phyloP scores from a whole-genome alignment of 129 eudicot genomes.

The Ambrosia trifida region DNA sequence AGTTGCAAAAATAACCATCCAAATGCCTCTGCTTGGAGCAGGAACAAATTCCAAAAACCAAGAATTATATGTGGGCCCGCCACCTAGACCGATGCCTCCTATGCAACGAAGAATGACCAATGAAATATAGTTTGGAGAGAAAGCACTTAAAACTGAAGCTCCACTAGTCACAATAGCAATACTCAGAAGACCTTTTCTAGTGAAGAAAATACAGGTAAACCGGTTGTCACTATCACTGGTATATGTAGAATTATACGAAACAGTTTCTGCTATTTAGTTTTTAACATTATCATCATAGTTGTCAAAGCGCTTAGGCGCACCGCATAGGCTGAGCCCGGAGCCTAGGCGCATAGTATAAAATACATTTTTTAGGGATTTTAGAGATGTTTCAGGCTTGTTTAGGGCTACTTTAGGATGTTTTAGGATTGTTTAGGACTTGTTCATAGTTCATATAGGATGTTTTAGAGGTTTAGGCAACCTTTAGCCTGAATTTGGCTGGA shows the following conservation, averaged over 20 bases:
- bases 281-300: neutral
- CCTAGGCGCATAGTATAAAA: too few species aligned
- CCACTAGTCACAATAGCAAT: constrained; percentile 60
- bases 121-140: constrained; percentile 65
- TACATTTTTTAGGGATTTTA: too few species aligned
- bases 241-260: neutral
- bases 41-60: constrained; percentile 92
- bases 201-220: constrained; percentile 26
- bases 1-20: constrained; percentile 77
- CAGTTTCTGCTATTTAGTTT: constrained; percentile 10
- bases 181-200: constrained; percentile 77
- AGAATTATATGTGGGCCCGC: constrained; percentile 69
- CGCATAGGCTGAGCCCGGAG: too few species aligned
- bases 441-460: too few species aligned
- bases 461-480: too few species aligned
- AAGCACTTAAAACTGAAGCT: constrained; percentile 60
- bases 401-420: too few species aligned
- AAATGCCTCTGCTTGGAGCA: constrained; percentile 67
- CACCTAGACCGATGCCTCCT: constrained; percentile 80
- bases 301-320: too few species aligned
- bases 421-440: too few species aligned
- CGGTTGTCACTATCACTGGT: constrained; percentile 20
- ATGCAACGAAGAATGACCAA: constrained; percentile 64
- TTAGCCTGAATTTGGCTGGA: too few species aligned
- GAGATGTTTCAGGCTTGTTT: too few species aligned